Base-by-base conservation (phyloP, 1,139 yeast species). In the Yamadazyma taylorii region DNA sequence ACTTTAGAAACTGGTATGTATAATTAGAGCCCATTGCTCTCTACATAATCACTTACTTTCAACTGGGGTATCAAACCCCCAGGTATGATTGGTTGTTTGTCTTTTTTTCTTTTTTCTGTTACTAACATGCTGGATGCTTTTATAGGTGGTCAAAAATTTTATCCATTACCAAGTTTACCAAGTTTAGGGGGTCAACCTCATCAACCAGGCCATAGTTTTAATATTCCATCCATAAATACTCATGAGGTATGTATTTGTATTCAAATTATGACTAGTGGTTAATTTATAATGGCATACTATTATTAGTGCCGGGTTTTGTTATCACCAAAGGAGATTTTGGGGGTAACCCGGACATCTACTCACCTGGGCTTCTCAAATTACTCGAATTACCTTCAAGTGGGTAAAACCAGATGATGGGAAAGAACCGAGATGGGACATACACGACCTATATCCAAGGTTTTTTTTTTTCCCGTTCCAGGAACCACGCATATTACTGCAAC, bases 151-250 rank as follows among this genome's bases (percentile, higher is more conserved):
- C 80, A 74, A 56, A 63, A 72, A 24, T 69, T 71, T 46, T 74
- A 73, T 47, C 73, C 78, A 11, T 63, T 75, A 33, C 79, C 80
- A 6, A 69, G 74, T 40, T 65, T 75, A 38, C 75, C 80, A 13
- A 73, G 76, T 33, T 62, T 76, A 44, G 78, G 77, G 28, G 70
- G 64, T 47, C 68, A 71, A 17, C 56, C 56, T 12, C 68, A 60
- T 43, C 69, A 59, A 36, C 57, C 63, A n/a, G 64, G 61, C 32
- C 75, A 68, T 44, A 69, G 66, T 7, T 73, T 72, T 50, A 66
- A 57, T 46, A 73, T 73, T 36, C 77, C 78, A 11, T 66, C 76
- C 23, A 67, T 73, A 43, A 69, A 64, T 48, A 56, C 69, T 26
- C 55, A 56, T 15, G 46, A 42, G 50, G 10, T 15, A 27, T 27